phyloP scores from a whole-genome alignment of 2,329 filamentous ascomycete species.

The Trichoderma simmonsii region DNA sequence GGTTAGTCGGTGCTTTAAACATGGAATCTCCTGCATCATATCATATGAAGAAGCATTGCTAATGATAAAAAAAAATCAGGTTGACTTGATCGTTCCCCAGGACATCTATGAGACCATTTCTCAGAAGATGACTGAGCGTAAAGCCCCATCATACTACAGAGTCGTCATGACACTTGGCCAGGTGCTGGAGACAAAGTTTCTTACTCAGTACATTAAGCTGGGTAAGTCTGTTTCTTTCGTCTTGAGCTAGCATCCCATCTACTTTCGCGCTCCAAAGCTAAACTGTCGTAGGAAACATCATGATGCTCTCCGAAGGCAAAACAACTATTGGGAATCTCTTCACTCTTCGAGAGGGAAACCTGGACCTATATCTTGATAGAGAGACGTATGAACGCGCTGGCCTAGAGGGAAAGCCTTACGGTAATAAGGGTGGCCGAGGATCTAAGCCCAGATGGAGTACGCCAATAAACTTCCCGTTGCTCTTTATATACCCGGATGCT shows the following conservation, averaged over 20 bases:
- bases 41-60: not conserved
- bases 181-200: conserved; percentile 71
- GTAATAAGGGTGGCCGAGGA: conserved; percentile 54
- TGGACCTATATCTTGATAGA: conserved; percentile 76
- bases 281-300: conserved; percentile 60
- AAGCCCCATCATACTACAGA: conserved; percentile 55
- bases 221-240: conserved; percentile 44
- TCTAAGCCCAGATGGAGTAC: conserved; percentile 71
- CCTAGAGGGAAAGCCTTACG: conserved; percentile 67
- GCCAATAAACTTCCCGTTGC: conserved; percentile 24
- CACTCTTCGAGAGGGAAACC: conserved; percentile 64
- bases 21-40: not conserved
- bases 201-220: conserved; percentile 78
- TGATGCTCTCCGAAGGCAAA: conserved; percentile 80
- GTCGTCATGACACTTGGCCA: conserved; percentile 71
- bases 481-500: not conserved
- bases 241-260: not conserved
- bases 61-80: conserved; percentile 35
- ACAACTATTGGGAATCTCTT: conserved; percentile 70
- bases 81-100: conserved; percentile 70
- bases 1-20: conserved; percentile 37
- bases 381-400: conserved; percentile 81
- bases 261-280: not conserved
- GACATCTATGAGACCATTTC: conserved; percentile 55
- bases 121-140: conserved; percentile 43